Evolutionary conservation across 2,329 filamentous ascomycete species (phyloP).

Genomic region (Colletotrichum cereale): DNA sequence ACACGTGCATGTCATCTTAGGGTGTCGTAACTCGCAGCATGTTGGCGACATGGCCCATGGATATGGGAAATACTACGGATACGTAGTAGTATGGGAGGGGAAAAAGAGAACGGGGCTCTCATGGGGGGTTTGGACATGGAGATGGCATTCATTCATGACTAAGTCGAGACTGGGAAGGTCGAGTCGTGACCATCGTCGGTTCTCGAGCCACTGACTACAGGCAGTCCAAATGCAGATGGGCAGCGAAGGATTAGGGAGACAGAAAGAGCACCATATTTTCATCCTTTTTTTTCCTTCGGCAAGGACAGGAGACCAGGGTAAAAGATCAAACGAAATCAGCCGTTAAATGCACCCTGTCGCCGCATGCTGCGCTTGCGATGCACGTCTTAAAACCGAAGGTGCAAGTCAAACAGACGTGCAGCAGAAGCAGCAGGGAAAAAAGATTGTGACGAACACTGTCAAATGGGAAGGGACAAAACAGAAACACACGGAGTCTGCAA

Average conservation of each 20-base stretch:
- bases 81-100: slow-evolving; percentile 20
- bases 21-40: slow-evolving; percentile 8
- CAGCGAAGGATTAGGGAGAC: neutral
- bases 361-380: slow-evolving; percentile 36
- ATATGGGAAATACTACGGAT: slow-evolving; percentile 21
- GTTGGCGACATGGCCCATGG: slow-evolving; percentile 7
- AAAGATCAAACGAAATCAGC: slow-evolving; percentile 27
- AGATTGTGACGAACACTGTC: slow-evolving; percentile 20
- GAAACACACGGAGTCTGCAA: slow-evolving; percentile 27
- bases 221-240: neutral
- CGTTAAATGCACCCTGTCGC: slow-evolving; percentile 25
- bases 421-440: slow-evolving; percentile 15
- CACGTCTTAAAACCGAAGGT: slow-evolving; percentile 31
- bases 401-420: slow-evolving; percentile 40
- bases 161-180: slow-evolving; percentile 29
- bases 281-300: no score
- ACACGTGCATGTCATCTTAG: slow-evolving; percentile 36
- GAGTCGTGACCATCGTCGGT: slow-evolving; percentile 20
- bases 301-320: neutral
- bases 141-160: slow-evolving; percentile 26
- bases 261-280: no score
- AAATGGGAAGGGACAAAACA: slow-evolving; percentile 29
- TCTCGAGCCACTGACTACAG: slow-evolving; percentile 2
- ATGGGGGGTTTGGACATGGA: slow-evolving; percentile 18
- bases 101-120: slow-evolving; percentile 14